Evolutionary conservation across 805 yeast species (phyloP).

Genomic region (Huiozyma sinensis): DNA sequence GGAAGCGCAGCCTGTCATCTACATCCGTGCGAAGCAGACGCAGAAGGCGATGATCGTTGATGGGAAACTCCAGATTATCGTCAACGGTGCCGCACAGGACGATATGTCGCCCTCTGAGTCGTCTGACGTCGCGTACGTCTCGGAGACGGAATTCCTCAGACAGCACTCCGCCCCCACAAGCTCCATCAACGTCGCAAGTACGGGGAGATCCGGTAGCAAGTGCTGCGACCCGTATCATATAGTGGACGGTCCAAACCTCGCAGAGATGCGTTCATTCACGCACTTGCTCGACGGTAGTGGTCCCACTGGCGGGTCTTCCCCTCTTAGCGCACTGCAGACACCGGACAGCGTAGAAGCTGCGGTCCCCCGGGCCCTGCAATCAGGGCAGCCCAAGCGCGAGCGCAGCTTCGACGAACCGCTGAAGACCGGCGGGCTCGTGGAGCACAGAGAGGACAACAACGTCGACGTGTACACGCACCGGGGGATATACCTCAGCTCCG

Average conservation of each 20-base stretch:
- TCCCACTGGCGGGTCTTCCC: neutral
- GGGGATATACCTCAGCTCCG: constrained; percentile 24
- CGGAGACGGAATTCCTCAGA: constrained; percentile 21
- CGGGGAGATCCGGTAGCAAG: neutral
- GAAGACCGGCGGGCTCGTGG: constrained; percentile 1
- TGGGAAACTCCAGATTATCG: constrained; percentile 22
- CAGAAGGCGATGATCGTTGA: constrained; percentile 21
- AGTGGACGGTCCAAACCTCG: neutral
- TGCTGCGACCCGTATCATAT: constrained; percentile 8
- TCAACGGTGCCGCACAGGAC: constrained; percentile 2
- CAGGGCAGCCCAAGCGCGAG: neutral
- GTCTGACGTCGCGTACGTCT: constrained; percentile 9
- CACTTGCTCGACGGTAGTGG: neutral
- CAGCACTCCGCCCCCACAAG: constrained; percentile 3
- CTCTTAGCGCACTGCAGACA: neutral
- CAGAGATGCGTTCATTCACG: neutral
- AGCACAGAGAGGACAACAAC: constrained; percentile 6
- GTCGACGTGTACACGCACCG: constrained; percentile 26
- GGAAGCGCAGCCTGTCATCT: constrained; percentile 24
- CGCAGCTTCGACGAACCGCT: neutral
- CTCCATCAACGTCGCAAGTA: no score
- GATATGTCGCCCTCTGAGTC: neutral
- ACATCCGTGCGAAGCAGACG: constrained; percentile 18
- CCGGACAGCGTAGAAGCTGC: neutral
- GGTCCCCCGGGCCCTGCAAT: neutral